Conservation (phyloP, 108 stramenopile genomes). For the Stephanodiscus minutulus region DNA sequence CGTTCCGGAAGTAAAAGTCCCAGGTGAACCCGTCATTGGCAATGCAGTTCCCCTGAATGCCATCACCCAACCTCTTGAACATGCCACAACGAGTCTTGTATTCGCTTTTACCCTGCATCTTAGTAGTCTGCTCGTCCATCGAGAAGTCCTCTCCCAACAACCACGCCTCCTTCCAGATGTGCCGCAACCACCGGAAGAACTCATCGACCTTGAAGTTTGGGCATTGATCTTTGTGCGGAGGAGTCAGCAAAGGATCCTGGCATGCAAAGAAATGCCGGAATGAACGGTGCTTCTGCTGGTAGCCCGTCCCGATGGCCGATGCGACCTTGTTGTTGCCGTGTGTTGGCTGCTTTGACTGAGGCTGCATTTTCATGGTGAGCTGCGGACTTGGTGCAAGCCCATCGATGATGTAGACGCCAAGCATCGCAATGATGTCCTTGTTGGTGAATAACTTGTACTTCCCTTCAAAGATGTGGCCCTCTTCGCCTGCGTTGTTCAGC, state of each 20-base stretch:
- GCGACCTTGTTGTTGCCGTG: constrained; percentile 4
- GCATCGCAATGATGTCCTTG: constrained; percentile 1
- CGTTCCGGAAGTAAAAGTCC: too few relatives aligned
- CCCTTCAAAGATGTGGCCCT: constrained; percentile 13
- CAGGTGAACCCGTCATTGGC: constrained; percentile 17
- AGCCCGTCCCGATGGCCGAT: neutral
- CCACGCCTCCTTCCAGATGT: constrained; percentile 5
- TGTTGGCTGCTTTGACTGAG: constrained; percentile 2
- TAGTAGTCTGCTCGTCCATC: constrained; percentile 12
- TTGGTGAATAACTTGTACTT: neutral
- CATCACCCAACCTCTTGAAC: constrained; percentile 22
- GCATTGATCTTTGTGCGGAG: constrained; percentile 15
- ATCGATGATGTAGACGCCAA: constrained; percentile 22
- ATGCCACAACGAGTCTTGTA: constrained; percentile 15
- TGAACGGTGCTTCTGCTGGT: constrained; percentile 3
- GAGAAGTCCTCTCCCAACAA: constrained; percentile 4
- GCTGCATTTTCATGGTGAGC: constrained; percentile 3
- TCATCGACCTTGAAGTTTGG: constrained; percentile 21
- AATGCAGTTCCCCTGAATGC: constrained; percentile 14
- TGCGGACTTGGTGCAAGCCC: constrained; percentile 2
- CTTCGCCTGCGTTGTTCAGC: constrained; percentile 6
- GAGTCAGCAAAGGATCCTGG: constrained; percentile 18
- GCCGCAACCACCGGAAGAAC: constrained; percentile 1
- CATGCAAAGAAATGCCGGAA: constrained; percentile 24
- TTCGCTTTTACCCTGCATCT: constrained; percentile 6